These are phyloP conservation scores for Plasmodium adleri DNA, from an alignment of 169 alveolate genomes.

Conservation along the genomic window DNA sequence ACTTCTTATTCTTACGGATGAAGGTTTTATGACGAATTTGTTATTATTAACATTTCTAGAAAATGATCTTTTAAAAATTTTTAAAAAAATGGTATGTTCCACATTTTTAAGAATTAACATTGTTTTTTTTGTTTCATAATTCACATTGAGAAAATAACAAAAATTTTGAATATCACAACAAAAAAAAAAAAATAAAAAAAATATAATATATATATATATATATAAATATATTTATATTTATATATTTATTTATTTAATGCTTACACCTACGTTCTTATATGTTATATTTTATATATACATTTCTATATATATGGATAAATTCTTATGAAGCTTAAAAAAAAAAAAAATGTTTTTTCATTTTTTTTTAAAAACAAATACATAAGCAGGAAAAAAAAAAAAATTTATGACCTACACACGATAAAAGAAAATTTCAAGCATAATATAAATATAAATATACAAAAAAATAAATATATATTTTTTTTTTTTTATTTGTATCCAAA, in stretches of 20 bases:
- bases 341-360: too few relatives aligned
- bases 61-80: slow-evolving; percentile 16
- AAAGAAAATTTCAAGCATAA: too few relatives aligned
- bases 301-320: too few relatives aligned
- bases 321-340: too few relatives aligned
- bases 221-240: too few relatives aligned
- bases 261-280: not conserved
- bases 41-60: slow-evolving; percentile 10
- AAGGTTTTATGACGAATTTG: slow-evolving; percentile 26
- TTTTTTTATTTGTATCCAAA: too few relatives aligned
- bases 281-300: not conserved
- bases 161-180: not conserved
- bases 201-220: not conserved
- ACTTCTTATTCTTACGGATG: slow-evolving; percentile 34
- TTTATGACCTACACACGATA: too few relatives aligned
- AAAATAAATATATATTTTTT: too few relatives aligned
- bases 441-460: too few relatives aligned
- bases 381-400: too few relatives aligned
- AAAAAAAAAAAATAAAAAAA: not conserved
- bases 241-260: not conserved
- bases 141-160: not conserved
- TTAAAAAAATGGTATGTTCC: not conserved
- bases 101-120: slow-evolving; percentile 1
- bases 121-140: slow-evolving; percentile 6
- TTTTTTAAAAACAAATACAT: too few relatives aligned